Evolutionary conservation across 345 rosid genomes (phyloP), one percentile per base, ranked within the genome.

Genomic region (Rubroshorea leprosula): DNA sequence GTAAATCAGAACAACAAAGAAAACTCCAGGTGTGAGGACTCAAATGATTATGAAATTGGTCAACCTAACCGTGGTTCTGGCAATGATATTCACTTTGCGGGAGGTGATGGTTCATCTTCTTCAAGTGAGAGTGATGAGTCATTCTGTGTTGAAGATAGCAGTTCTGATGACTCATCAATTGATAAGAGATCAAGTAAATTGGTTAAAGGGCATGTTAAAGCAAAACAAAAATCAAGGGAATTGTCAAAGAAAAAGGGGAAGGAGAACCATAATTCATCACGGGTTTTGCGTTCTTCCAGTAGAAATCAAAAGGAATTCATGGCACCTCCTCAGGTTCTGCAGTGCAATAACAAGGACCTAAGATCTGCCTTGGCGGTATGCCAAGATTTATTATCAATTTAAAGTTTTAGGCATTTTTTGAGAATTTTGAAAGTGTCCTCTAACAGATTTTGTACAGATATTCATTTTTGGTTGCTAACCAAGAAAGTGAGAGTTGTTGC

Each of bases 301-400:
- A 35, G 41, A 35, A 35, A 35, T 13, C 41, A 4, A 35, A 35
- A 35, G 41, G 41, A 35, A 8, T 35, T 35, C 12, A 10, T 10
- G 7, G 9, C 9, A 9, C 35, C 41, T 35, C 41, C 5, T 5
- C n/a, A 51, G 55, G 55, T 24, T 51, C 23, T 2, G 11, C 55
- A 25, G 24, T 15, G 24, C 55, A 51, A 12, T 51, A 55, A 55
- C 16, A 55, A 31, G 14, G 58, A 39, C 12, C 15, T 20, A 43
- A 2, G 20, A 11, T 23, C 21, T 20, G 46, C 58, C 10, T 71
- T 67, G 55, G 12, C 10, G 69, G 76, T 71, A 64, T 39, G 44
- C 15, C 7, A 19, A 31, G 23, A 11, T 35, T 19, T 26, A 18
- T 55, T 10, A 19, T 29, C 10, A 55, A 35, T 31, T 43, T 18